These are phyloP conservation scores for Osmanthus fragrans DNA, from an alignment of 257 asterid species.

Conservation along the genomic window DNA sequence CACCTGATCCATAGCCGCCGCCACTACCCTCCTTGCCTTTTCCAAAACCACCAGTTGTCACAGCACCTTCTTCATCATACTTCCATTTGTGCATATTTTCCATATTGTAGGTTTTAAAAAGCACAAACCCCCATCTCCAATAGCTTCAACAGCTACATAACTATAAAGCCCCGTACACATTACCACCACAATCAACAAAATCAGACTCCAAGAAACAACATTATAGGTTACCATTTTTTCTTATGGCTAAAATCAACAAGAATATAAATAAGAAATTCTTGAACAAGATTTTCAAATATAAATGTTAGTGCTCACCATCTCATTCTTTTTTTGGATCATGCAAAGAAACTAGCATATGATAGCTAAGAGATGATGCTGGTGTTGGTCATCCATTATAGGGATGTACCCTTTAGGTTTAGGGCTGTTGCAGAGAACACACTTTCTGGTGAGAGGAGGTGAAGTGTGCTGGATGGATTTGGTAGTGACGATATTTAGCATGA, in stretches of 20 bases:
- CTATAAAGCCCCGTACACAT: conserved; percentile 20
- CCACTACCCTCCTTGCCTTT: conserved; percentile 28
- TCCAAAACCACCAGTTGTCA: conserved; percentile 29
- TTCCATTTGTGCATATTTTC: neutral
- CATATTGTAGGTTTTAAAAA: neutral
- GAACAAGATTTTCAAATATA: neutral
- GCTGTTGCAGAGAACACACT: neutral
- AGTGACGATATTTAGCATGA: conserved; percentile 39
- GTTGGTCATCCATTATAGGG: conserved; percentile 27
- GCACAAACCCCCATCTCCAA: conserved; percentile 21
- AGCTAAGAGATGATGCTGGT: neutral
- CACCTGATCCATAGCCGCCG: neutral
- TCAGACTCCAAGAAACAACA: conserved; percentile 25
- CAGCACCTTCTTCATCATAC: conserved; percentile 1
- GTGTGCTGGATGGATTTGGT: conserved; percentile 39
- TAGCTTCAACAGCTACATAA: conserved; percentile 29
- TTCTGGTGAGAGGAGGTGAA: conserved; percentile 19
- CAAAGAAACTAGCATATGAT: neutral
- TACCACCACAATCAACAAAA: conserved; percentile 36
- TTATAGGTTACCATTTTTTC: conserved; percentile 28
- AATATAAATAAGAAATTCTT: neutral
- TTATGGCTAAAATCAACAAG: conserved; percentile 1
- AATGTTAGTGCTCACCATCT: neutral
- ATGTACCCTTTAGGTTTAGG: neutral
- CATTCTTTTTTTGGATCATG: neutral